Evolutionary conservation across 1,284 basidiomycete genomes (phyloP), one percentile per base, ranked within the genome.

Genomic region (Cryptococcus amylolentus): DNA sequence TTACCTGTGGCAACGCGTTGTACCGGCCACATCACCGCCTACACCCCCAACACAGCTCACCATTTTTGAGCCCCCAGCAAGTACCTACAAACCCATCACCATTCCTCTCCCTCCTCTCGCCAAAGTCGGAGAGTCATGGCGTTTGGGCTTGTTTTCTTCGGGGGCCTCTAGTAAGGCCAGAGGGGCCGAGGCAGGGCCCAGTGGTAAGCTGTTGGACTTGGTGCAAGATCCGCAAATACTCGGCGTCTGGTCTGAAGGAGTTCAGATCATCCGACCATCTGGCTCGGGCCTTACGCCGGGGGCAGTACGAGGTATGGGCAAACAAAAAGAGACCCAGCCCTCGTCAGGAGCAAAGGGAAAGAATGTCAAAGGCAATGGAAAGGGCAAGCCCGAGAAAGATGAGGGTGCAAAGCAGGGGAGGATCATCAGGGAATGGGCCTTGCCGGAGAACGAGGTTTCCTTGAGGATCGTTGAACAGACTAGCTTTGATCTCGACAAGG

Each of bases 401-500:
- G 66, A 64, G n/a, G 66, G 62, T 16, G 64, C 67, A 31, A 91
- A 91, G 69, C 89, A 91, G 71, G 87, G 86, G 57, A 79, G 81
- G 61, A 86, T 91, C 48, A 81, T 82, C 60, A 78, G 88, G 46
- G 76, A 83, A 5, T 88, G 85, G 73, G 71, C 74, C 13, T 65
- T 84, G 23, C 59, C 67, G 4, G 14, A 69, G 65, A 46, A 60
- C 52, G 16, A 67, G 63, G 38, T 60, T 64, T 28, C 58, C 71
- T 57, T 91, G 58, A 79, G 71, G 31, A 79, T 93, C 38, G 80
- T 79, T 9, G 91, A 94, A 69, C 87, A 89, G 68, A 91, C 88
- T 0, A 88, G 87, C 2, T 93, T 89, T 70, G 90, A 91, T 70
- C 80, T 94, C 6, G 90, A 93, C 79, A 93, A 93, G 83, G 91